These are phyloP conservation scores for Talaromyces sp. DNA, from an alignment of 2,329 filamentous ascomycete species.

Conservation along the genomic window DNA sequence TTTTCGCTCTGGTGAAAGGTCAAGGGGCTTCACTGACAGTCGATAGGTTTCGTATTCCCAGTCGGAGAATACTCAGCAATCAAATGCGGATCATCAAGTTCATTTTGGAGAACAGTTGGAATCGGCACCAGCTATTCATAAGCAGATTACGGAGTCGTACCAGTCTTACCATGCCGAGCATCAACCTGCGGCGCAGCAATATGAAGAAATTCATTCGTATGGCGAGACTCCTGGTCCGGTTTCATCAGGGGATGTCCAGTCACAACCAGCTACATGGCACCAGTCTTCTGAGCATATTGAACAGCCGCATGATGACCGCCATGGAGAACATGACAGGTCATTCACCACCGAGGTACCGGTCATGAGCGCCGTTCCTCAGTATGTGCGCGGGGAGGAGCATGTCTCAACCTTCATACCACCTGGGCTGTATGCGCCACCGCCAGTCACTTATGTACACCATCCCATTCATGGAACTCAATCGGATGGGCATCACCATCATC, in stretches of 20 bases:
- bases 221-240: conserved; percentile 4
- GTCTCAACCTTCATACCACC: conserved; percentile 36
- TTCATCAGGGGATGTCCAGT: neutral
- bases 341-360: conserved; percentile 17
- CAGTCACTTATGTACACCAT: conserved; percentile 18
- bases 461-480: conserved; percentile 9
- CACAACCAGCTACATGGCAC: neutral
- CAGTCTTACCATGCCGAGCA: conserved; percentile 8
- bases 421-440: conserved; percentile 15
- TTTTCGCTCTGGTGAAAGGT: neutral
- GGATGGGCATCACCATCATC: neutral
- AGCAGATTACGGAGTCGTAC: conserved; percentile 5
- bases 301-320: neutral
- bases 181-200: neutral
- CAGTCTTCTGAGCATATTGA: neutral
- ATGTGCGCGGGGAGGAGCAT: conserved; percentile 50
- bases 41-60: conserved; percentile 8
- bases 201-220: neutral
- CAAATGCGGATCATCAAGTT: neutral
- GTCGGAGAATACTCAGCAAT: neutral
- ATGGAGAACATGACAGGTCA: neutral
- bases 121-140: neutral
- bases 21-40: neutral
- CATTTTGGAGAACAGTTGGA: conserved; percentile 1
- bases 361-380: conserved; percentile 46